Evolutionary conservation across 208 protist genomes (phyloP).

Genomic region (Leishmania lainsoni): DNA sequence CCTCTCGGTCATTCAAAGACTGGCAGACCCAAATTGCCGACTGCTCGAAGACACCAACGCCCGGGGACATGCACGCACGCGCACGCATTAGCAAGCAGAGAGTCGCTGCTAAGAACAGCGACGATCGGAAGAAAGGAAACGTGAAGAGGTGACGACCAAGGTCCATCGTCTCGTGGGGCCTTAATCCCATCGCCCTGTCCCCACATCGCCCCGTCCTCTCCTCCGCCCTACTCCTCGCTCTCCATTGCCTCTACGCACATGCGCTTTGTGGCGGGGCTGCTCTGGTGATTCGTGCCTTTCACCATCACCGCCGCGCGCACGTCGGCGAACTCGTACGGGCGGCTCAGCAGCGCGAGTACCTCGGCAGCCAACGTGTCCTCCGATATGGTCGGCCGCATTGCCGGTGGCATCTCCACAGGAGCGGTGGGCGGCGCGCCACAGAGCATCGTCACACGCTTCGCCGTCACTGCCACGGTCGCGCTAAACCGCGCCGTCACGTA

Average conservation of each 20-base stretch:
- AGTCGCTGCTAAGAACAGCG: not conserved
- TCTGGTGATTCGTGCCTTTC: constrained; percentile 20
- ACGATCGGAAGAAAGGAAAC: not conserved
- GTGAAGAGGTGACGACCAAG: not conserved
- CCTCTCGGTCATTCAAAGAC: not conserved
- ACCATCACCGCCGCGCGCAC: constrained; percentile 23
- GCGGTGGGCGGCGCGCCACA: constrained; percentile 65
- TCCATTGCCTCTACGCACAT: constrained; percentile 31
- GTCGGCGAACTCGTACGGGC: constrained; percentile 52
- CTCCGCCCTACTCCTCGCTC: constrained; percentile 28
- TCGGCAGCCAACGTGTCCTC: constrained; percentile 41
- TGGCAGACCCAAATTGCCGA: not conserved
- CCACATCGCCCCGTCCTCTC: not conserved
- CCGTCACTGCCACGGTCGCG: constrained; percentile 77
- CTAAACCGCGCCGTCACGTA: constrained; percentile 79
- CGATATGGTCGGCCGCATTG: constrained; percentile 37
- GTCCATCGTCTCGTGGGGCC: not conserved
- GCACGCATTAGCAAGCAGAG: not conserved
- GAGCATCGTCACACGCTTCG: constrained; percentile 72
- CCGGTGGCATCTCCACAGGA: constrained; percentile 29
- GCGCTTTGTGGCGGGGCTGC: constrained; percentile 35
- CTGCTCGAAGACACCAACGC: not conserved
- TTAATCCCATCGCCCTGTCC: not conserved
- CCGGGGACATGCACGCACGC: not conserved
- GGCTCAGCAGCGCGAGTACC: constrained; percentile 41